Evolutionary conservation across 2,329 filamentous ascomycete genomes (phyloP).

Genomic region (Erysiphe pulchra): DNA sequence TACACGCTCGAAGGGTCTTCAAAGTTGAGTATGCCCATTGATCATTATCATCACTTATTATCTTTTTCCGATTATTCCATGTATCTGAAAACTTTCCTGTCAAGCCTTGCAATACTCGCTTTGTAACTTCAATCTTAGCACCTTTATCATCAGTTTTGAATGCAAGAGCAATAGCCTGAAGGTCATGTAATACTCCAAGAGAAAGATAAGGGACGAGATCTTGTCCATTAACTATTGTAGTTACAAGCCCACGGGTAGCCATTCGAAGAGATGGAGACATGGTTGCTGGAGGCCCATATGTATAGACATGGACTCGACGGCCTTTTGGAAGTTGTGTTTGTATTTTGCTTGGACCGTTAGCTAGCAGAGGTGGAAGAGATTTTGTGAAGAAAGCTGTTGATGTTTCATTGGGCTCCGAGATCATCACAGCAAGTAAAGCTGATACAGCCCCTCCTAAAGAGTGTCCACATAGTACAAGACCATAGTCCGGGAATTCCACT

Average conservation of each 20-base stretch:
- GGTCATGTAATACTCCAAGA: constrained; percentile 46
- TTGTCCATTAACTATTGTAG: constrained; percentile 45
- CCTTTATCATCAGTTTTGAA: constrained; percentile 47
- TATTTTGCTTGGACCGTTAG: constrained; percentile 18
- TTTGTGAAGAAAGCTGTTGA: constrained; percentile 26
- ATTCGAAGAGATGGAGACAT: constrained; percentile 44
- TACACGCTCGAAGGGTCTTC: constrained; percentile 36
- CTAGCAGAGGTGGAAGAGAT: constrained; percentile 42
- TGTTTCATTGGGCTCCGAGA: constrained; percentile 19
- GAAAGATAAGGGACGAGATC: constrained; percentile 53
- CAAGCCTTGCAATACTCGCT: constrained; percentile 38
- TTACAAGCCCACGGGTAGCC: constrained; percentile 48
- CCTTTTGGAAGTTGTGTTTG: constrained; percentile 29
- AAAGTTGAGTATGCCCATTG: constrained; percentile 45
- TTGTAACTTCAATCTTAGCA: constrained; percentile 39
- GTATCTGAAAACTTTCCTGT: constrained; percentile 33
- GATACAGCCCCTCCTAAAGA: constrained; percentile 28
- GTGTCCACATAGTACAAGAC: constrained; percentile 28
- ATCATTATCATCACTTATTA: constrained; percentile 26
- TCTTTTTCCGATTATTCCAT: constrained; percentile 24
- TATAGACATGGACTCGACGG: constrained; percentile 53
- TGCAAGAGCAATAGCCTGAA: constrained; percentile 43
- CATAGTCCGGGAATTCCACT: constrained; percentile 27
- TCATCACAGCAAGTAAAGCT: constrained; percentile 26
- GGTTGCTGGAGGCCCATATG: constrained; percentile 49